Conservation (phyloP, 1,139 yeast species). For the Zhuliangozyma parablackwelliae region DNA sequence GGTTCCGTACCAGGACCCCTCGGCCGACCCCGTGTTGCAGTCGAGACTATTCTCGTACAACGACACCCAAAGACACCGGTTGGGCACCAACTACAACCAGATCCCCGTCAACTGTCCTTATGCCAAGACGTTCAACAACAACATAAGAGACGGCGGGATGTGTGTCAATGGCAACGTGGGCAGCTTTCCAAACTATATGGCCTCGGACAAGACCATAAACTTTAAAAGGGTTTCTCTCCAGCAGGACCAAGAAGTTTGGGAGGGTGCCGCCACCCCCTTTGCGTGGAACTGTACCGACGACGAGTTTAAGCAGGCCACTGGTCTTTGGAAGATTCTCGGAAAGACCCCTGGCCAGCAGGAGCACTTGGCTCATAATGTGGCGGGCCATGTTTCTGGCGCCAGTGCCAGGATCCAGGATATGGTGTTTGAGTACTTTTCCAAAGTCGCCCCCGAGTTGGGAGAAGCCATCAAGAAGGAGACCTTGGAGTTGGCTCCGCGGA, state of each 20-base stretch:
- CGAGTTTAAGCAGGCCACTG: conserved; percentile 66
- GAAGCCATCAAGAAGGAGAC: conserved; percentile 54
- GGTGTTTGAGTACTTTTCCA: conserved; percentile 71
- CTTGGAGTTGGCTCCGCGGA: no score
- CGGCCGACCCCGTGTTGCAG: conserved; percentile 85
- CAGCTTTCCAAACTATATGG: conserved; percentile 72
- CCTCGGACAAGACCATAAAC: conserved; percentile 53
- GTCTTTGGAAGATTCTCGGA: conserved; percentile 70
- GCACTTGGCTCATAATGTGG: conserved; percentile 78
- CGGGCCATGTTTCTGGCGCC: conserved; percentile 70
- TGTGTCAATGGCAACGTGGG: conserved; percentile 83
- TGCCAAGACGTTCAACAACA: conserved; percentile 48
- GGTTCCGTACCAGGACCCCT: conserved; percentile 79
- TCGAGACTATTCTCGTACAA: conserved; percentile 81
- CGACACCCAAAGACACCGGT: conserved; percentile 67
- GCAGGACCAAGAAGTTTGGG: conserved; percentile 79
- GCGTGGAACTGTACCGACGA: conserved; percentile 76
- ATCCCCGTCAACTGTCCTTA: conserved; percentile 71
- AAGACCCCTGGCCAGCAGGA: conserved; percentile 75
- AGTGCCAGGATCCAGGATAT: conserved; percentile 73
- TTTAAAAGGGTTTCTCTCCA: conserved; percentile 41
- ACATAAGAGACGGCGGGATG: conserved; percentile 87
- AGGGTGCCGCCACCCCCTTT: conserved; percentile 83
- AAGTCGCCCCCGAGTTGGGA: conserved; percentile 66
- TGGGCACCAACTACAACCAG: conserved; percentile 67